phyloP scores from a whole-genome alignment of 2,329 filamentous ascomycete genomes.

The Penicillium paneum region DNA sequence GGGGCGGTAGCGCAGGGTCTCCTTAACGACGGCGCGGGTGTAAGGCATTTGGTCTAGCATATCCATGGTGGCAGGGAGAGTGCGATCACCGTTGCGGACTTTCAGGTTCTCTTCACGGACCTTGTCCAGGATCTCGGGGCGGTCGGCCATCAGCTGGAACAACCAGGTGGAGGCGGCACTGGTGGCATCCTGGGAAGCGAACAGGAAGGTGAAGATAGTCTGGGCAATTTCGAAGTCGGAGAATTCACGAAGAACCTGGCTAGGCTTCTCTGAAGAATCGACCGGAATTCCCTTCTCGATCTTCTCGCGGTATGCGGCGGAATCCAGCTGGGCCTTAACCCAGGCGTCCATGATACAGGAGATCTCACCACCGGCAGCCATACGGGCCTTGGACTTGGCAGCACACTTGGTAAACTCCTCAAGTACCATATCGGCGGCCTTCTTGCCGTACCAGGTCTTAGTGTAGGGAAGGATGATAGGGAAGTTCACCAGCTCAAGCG shows the following conservation, averaged over 20 bases:
- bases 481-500: slow-evolving; percentile 96
- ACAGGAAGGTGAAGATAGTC: slow-evolving; percentile 93
- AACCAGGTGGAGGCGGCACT: slow-evolving; percentile 92
- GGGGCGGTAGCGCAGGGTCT: slow-evolving; percentile 88
- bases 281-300: slow-evolving; percentile 67
- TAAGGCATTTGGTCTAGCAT: slow-evolving; percentile 85
- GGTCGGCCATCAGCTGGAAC: slow-evolving; percentile 90
- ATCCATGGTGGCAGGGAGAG: slow-evolving; percentile 72
- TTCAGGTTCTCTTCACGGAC: slow-evolving; percentile 86
- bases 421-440: slow-evolving; percentile 87
- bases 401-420: slow-evolving; percentile 87
- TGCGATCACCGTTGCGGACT: slow-evolving; percentile 69
- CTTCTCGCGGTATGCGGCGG: slow-evolving; percentile 74
- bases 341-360: slow-evolving; percentile 95
- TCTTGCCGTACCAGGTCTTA: slow-evolving; percentile 96
- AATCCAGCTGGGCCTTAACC: slow-evolving; percentile 84
- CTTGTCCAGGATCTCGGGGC: slow-evolving; percentile 85
- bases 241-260: slow-evolving; percentile 79
- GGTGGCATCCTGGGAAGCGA: slow-evolving; percentile 95
- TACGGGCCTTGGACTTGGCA: slow-evolving; percentile 86
- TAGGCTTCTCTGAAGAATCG: slow-evolving; percentile 73
- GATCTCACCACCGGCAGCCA: slow-evolving; percentile 81
- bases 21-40: slow-evolving; percentile 86
- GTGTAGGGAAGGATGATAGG: slow-evolving; percentile 94
- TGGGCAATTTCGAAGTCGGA: slow-evolving; percentile 87